A percentile compares a stretch with the other conserved stretches of the same genome.
Conservation (phyloP, 176 grass and related monocot species). For the Rhynchospora tenuis region DNA sequence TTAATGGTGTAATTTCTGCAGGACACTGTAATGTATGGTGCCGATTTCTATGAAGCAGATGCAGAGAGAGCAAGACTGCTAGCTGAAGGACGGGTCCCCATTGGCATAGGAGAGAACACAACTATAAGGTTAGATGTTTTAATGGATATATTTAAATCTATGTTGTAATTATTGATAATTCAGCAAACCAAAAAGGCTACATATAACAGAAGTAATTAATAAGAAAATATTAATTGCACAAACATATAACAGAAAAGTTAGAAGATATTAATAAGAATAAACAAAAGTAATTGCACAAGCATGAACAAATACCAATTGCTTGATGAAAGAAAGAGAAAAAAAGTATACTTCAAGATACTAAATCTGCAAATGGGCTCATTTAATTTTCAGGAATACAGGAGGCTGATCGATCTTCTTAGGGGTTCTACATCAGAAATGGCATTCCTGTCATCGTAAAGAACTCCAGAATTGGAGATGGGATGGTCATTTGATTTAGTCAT, state of each 20-base stretch:
- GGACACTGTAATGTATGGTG: constrained; percentile 88
- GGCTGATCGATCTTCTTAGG: constrained; percentile 57
- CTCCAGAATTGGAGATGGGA: constrained; percentile 60
- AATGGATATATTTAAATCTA: neutral
- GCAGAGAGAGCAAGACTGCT: constrained; percentile 46
- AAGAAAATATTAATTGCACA: neutral
- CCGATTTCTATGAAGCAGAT: constrained; percentile 83
- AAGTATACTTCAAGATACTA: neutral
- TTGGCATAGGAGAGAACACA: constrained; percentile 82
- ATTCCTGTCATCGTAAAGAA: constrained; percentile 77
- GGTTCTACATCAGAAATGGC: constrained; percentile 74
- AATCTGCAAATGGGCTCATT: constrained; percentile 8
- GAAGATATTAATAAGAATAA: no score
- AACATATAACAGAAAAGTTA: no score
- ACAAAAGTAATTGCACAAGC: neutral
- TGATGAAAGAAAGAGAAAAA: no score
- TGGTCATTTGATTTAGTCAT: neutral
- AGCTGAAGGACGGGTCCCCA: constrained; percentile 67
- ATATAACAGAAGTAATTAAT: neutral
- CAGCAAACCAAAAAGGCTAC: neutral
- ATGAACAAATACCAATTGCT: neutral
- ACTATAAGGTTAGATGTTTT: constrained; percentile 49
- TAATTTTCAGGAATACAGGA: constrained; percentile 52
- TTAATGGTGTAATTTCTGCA: constrained; percentile 17
- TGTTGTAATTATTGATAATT: neutral